Evolutionary conservation across 2,329 filamentous ascomycete genomes (phyloP).

Genomic region (Thelonectria blattea): DNA sequence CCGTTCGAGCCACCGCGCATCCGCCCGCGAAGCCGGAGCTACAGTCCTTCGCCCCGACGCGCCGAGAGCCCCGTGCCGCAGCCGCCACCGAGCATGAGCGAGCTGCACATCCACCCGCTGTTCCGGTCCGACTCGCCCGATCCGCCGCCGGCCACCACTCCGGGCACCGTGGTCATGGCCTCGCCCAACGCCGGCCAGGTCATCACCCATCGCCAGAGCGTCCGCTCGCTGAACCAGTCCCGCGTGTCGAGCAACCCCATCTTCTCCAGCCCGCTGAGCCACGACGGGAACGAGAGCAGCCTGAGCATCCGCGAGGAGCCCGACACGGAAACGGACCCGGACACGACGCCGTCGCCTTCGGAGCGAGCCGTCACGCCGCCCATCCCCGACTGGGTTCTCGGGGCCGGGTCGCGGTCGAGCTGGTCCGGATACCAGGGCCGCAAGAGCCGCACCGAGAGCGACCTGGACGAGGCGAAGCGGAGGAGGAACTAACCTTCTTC

Average conservation of each 20-base stretch:
- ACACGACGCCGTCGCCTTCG: slow-evolving; percentile 27
- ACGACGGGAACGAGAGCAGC: slow-evolving; percentile 48
- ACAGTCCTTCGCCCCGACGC: slow-evolving; percentile 52
- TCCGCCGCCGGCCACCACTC: slow-evolving; percentile 69
- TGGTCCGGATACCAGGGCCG: slow-evolving; percentile 54
- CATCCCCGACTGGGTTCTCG: slow-evolving; percentile 66
- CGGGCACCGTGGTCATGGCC: slow-evolving; percentile 73
- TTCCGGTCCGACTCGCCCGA: slow-evolving; percentile 75
- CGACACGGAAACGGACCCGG: slow-evolving; percentile 31
- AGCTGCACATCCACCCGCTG: slow-evolving; percentile 78
- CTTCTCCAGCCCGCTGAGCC: slow-evolving; percentile 54
- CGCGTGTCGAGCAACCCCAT: slow-evolving; percentile 61
- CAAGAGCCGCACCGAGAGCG: slow-evolving; percentile 34
- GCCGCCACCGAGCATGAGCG: slow-evolving; percentile 48
- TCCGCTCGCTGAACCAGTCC: slow-evolving; percentile 58
- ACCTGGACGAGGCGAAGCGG: slow-evolving; percentile 8
- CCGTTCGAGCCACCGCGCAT: slow-evolving; percentile 60
- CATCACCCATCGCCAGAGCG: slow-evolving; percentile 60
- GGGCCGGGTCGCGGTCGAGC: slow-evolving; percentile 57
- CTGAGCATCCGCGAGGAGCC: slow-evolving; percentile 36
- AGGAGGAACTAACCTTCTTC: slow-evolving; percentile 12
- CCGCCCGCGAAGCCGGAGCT: slow-evolving; percentile 56
- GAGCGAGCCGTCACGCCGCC: slow-evolving; percentile 63
- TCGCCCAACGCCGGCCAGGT: slow-evolving; percentile 72
- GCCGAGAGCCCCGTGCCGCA: slow-evolving; percentile 28